Evolutionary conservation across 2,329 filamentous ascomycete species (phyloP).

Genomic region (Malbranchea zuffiana): DNA sequence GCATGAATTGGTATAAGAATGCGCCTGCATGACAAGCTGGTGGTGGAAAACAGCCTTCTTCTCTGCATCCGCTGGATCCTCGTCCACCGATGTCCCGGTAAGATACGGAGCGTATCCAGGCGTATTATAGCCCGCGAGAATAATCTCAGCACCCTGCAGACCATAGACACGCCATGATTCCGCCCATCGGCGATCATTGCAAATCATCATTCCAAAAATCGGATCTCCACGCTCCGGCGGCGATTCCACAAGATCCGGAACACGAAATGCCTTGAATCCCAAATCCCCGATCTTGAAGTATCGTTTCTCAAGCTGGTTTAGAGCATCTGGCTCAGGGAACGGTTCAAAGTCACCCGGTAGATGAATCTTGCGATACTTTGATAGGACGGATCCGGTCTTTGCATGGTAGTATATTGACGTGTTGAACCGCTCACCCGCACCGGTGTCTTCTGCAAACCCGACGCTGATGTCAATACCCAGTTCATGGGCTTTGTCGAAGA

Average conservation of each 20-base stretch:
- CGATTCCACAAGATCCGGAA: slow-evolving; percentile 39
- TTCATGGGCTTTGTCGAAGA: slow-evolving; percentile 41
- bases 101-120: slow-evolving; percentile 40
- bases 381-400: slow-evolving; percentile 31
- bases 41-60: slow-evolving; percentile 43
- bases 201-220: slow-evolving; percentile 46
- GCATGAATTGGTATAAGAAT: slow-evolving; percentile 44
- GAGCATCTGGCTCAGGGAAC: slow-evolving; percentile 37
- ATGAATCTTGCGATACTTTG: slow-evolving; percentile 48
- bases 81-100: no score
- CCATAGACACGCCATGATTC: slow-evolving; percentile 45
- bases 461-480: slow-evolving; percentile 42
- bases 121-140: slow-evolving; percentile 44
- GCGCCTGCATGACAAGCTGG: slow-evolving; percentile 41
- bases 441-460: slow-evolving; percentile 43
- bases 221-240: slow-evolving; percentile 38
- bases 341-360: slow-evolving; percentile 45
- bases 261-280: slow-evolving; percentile 45
- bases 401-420: slow-evolving; percentile 43
- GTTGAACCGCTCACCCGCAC: slow-evolving; percentile 41
- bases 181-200: slow-evolving; percentile 46
- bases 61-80: slow-evolving; percentile 39
- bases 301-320: slow-evolving; percentile 46
- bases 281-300: slow-evolving; percentile 45
- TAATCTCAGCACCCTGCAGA: slow-evolving; percentile 41